A percentile compares a stretch with the other conserved stretches of the same genome.
Conservation (phyloP, 1,139 yeast species). For the Torulaspora pretoriensis region DNA sequence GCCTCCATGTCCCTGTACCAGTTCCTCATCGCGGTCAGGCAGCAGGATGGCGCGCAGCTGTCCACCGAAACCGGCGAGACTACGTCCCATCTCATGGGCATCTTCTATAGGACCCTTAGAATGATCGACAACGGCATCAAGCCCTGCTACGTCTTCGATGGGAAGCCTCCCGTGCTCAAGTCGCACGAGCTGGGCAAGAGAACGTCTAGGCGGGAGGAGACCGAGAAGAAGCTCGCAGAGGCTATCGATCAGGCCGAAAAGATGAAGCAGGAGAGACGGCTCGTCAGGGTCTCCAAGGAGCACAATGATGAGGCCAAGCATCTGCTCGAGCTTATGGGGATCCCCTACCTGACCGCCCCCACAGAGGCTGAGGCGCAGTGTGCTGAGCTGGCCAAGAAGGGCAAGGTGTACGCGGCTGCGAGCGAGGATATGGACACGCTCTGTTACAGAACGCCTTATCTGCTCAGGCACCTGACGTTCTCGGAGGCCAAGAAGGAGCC, state of each 20-base stretch:
- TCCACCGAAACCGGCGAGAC: slow-evolving; percentile 88
- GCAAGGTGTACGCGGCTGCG: slow-evolving; percentile 94
- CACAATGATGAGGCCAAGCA: slow-evolving; percentile 93
- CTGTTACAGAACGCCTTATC: slow-evolving; percentile 80
- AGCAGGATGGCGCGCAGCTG: slow-evolving; percentile 91
- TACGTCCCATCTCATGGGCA: slow-evolving; percentile 92
- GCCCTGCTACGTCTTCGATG: slow-evolving; percentile 95
- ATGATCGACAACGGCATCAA: slow-evolving; percentile 88
- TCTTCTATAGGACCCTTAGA: slow-evolving; percentile 86
- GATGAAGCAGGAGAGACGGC: slow-evolving; percentile 83
- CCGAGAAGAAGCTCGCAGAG: slow-evolving; percentile 52
- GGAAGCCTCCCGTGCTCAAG: slow-evolving; percentile 81
- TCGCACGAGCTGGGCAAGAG: slow-evolving; percentile 92
- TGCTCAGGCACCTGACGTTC: slow-evolving; percentile 85
- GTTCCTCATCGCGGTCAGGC: slow-evolving; percentile 91
- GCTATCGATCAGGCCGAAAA: slow-evolving; percentile 55
- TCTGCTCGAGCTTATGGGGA: slow-evolving; percentile 81
- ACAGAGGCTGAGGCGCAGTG: slow-evolving; percentile 99
- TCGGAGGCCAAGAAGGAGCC: slow-evolving; percentile 93
- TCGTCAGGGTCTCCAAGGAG: slow-evolving; percentile 80
- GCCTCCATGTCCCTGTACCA: slow-evolving; percentile 90
- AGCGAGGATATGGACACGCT: slow-evolving; percentile 98
- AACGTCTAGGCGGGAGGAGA: slow-evolving; percentile 74
- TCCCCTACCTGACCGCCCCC: slow-evolving; percentile 90
- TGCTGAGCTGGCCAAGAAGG: slow-evolving; percentile 83